These are phyloP conservation scores for Fraxinus quadrangulata DNA, from an alignment of 257 asterid species.

Conservation along the genomic window DNA sequence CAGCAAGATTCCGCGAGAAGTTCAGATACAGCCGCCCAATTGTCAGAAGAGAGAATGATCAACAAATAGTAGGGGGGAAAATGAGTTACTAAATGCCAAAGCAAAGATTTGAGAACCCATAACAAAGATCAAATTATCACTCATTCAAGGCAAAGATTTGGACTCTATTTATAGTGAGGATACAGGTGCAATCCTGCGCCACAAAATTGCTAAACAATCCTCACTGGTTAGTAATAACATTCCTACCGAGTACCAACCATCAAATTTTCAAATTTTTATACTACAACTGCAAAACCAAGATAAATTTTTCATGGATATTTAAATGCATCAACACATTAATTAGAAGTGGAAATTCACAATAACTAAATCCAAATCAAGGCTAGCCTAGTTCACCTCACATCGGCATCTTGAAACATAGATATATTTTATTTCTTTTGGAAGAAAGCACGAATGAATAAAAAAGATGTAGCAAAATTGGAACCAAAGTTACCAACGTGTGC, in stretches of 20 bases:
- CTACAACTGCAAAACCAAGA: neutral
- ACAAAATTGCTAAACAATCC: neutral
- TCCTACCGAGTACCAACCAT: neutral
- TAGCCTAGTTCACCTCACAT: neutral
- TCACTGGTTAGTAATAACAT: neutral
- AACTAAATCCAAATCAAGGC: no score
- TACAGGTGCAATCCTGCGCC: neutral
- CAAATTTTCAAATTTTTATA: neutral
- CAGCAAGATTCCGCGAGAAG: conserved; percentile 14
- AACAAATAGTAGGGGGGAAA: conserved; percentile 4
- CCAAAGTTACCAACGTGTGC: conserved; percentile 10
- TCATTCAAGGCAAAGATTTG: neutral
- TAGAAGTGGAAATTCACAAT: neutral
- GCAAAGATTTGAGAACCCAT: neutral
- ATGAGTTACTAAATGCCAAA: neutral
- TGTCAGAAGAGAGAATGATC: conserved; percentile 38
- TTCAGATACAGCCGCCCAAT: conserved; percentile 86
- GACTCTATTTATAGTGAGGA: neutral
- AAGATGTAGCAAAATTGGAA: neutral
- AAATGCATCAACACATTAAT: neutral
- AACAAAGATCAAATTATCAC: neutral
- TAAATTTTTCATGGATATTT: no score
- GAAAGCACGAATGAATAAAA: conserved; percentile 7
- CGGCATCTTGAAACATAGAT: neutral
- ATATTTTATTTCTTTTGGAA: neutral